A percentile compares a stretch with the other conserved stretches of the same genome.
These are phyloP conservation scores for Mucor indicus DNA, from an alignment of 371 early-diverging fungal species.

Conservation along the genomic window DNA sequence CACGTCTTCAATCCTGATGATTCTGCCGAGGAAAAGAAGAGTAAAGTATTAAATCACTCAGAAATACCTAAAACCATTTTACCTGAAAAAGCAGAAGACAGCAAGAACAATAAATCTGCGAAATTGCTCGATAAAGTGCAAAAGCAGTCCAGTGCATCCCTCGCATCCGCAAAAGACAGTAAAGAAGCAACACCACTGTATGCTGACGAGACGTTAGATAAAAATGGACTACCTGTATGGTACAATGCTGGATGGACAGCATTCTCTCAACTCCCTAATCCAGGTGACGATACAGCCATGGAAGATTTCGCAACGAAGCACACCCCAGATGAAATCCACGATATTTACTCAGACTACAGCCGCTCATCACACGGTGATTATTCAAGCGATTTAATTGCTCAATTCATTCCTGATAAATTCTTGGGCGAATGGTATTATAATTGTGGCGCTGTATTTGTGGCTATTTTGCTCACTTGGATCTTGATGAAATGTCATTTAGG, in stretches of 20 bases:
- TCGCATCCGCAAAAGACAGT: not conserved
- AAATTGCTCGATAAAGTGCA: no score
- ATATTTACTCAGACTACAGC: slow-evolving; percentile 13
- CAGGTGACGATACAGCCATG: slow-evolving; percentile 37
- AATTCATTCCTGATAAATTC: slow-evolving; percentile 36
- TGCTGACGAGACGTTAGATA: not conserved
- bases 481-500: slow-evolving; percentile 31
- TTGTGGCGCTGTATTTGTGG: slow-evolving; percentile 27
- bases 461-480: slow-evolving; percentile 39
- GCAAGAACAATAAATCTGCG: no score
- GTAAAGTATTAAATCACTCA: slow-evolving; percentile 4
- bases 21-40: slow-evolving; percentile 26
- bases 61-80: not conserved
- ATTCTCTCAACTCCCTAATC: slow-evolving; percentile 40
- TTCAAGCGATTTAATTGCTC: slow-evolving; percentile 28
- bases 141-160: not conserved
- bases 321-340: slow-evolving; percentile 22
- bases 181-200: not conserved
- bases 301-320: slow-evolving; percentile 11
- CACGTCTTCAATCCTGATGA: slow-evolving; percentile 25
- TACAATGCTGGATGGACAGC: slow-evolving; percentile 41
- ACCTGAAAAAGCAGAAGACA: no score
- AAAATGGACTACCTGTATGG: slow-evolving; percentile 17
- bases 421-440: slow-evolving; percentile 51
- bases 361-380: slow-evolving; percentile 17